Percentiles rank a stretch among this genome's conserved stretches.
phyloP scores from a whole-genome alignment of 352 stramenopile genomes.

The Phytophthora citricola region DNA sequence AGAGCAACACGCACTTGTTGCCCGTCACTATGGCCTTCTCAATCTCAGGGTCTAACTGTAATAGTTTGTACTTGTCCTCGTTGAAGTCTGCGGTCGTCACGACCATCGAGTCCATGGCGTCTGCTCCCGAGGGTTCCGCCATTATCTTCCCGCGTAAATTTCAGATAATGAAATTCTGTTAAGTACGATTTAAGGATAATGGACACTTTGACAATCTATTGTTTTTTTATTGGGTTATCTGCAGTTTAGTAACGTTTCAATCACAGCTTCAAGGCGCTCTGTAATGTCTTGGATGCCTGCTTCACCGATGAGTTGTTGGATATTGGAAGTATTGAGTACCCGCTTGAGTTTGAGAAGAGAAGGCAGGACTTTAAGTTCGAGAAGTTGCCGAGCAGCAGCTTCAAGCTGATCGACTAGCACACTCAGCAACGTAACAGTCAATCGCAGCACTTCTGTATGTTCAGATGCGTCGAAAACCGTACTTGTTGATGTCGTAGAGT shows the following conservation, averaged over 20 bases:
- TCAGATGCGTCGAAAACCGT: slow-evolving; percentile 41
- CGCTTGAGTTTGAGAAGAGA: slow-evolving; percentile 43
- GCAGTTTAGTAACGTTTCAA: slow-evolving; percentile 37
- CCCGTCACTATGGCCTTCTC: slow-evolving; percentile 58
- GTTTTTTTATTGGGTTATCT: slow-evolving; percentile 16
- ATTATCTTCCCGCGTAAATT: slow-evolving; percentile 26
- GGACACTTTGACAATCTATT: not conserved
- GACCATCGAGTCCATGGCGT: slow-evolving; percentile 42
- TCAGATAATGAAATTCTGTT: slow-evolving; percentile 10
- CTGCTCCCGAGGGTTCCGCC: slow-evolving; percentile 19
- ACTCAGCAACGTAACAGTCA: slow-evolving; percentile 61
- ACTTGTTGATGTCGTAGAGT: not conserved
- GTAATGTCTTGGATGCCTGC: slow-evolving; percentile 32
- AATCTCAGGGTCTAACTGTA: slow-evolving; percentile 74
- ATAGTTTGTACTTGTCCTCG: slow-evolving; percentile 58
- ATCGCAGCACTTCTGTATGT: slow-evolving; percentile 62
- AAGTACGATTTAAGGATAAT: slow-evolving; percentile 22
- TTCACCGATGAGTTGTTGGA: slow-evolving; percentile 27
- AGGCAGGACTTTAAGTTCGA: slow-evolving; percentile 51
- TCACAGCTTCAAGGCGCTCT: slow-evolving; percentile 42
- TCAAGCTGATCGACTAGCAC: slow-evolving; percentile 56
- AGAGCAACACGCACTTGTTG: slow-evolving; percentile 40
- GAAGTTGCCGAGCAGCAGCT: slow-evolving; percentile 32
- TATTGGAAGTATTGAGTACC: slow-evolving; percentile 25
- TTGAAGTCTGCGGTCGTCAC: slow-evolving; percentile 64